Conservation (phyloP, 306 rosid species). For the Lathyrus sativus region DNA sequence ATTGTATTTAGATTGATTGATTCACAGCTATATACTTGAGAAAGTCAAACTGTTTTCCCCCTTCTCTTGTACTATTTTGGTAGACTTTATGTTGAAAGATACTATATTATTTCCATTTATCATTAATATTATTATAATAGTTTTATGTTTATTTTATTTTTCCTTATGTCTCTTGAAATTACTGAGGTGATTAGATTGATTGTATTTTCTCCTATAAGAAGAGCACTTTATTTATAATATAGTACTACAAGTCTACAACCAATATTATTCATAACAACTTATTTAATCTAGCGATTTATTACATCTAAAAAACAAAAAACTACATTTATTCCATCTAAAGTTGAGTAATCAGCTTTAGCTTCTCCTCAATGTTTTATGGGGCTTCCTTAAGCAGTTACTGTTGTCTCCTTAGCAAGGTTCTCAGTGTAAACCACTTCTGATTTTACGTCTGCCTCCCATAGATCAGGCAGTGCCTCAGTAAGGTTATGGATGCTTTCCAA, state of each 20-base stretch:
- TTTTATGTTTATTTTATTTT: no score
- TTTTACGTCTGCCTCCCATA: conserved; percentile 68
- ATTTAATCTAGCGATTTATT: background rate
- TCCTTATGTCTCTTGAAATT: no score
- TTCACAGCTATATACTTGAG: background rate
- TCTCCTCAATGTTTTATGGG: conserved; percentile 5
- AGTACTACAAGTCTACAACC: no score
- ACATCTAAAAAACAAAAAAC: background rate
- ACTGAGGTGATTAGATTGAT: no score
- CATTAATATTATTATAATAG: no score
- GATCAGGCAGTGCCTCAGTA: conserved; percentile 70
- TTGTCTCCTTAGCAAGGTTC: conserved; percentile 70
- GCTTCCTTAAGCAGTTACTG: conserved; percentile 57
- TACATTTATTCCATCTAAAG: conserved; percentile 5
- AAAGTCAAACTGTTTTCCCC: background rate
- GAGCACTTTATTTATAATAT: no score
- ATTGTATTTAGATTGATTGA: background rate
- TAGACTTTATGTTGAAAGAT: no score
- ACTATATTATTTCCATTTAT: no score
- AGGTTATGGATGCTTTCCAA: conserved; percentile 83
- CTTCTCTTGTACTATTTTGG: background rate
- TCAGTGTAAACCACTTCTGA: conserved; percentile 58
- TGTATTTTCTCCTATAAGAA: no score
- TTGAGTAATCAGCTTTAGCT: background rate
- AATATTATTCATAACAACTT: background rate